Base-by-base conservation (phyloP, 352 stramenopile species). In the Pythium sp. region DNA sequence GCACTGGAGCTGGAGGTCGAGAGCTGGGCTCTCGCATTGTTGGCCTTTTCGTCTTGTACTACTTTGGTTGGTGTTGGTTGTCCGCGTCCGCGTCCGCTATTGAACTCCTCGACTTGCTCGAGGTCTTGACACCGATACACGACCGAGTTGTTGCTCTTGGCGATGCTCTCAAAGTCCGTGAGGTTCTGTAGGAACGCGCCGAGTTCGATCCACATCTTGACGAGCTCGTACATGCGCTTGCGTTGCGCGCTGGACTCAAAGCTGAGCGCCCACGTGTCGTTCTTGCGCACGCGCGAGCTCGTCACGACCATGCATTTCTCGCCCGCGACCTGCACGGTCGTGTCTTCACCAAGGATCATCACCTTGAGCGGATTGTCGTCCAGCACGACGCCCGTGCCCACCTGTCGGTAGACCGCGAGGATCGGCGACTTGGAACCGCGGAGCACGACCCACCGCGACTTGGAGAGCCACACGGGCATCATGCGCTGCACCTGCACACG, bases 371-470 rank as follows among this genome's bases (percentile, higher is more conserved):
- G 82, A 8, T 80, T 66, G 32, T 73, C 76, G 43, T 83, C 67
- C 47, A 75, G 69, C 24, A 73, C 65, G n/a, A 76, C 67, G n/a
- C 51, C 59, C 2, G 14, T 28, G 11, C 22, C 30, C 14, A 72
- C 69, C 15, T 86, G 79, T 9, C 79, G 71, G 34, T 89, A 84
- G 1, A 87, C 79, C 1, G 81, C 80, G 30, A 89, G 64, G 5
- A 84, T 77, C 4, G 82, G 82, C 22, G 79, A 76, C 70, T 89
- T 91, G 63, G 79, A 86, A 15, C 82, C 82, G 5, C 82, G 80
- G 15, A 91, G 68, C 46, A 89, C 81, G 20, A 91, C 55, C 79
- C 81, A 89, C 5, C 82, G 79, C 15, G 69, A 67, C 55, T 79
- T 82, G 5, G 79, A 70, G 47, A 89, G 70, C 80, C 82, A 91